Evolutionary conservation across 768 basidiomycete species (phyloP).

Genomic region (Collybia nuda): DNA sequence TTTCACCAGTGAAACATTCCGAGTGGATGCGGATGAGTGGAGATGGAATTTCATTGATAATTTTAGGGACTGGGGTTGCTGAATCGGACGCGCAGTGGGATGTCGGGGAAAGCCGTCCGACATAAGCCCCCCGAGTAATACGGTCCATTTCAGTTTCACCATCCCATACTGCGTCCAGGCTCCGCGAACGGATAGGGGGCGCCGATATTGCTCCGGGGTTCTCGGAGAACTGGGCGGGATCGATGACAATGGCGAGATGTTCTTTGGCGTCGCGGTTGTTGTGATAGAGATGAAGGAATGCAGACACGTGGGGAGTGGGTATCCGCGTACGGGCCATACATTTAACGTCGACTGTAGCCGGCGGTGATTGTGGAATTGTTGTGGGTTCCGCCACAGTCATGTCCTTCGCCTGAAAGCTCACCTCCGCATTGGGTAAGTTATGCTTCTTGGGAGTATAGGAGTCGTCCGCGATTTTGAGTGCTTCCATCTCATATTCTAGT

Average conservation of each 20-base stretch:
- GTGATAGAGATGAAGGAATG: constrained; percentile 93
- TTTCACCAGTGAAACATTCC: constrained; percentile 98
- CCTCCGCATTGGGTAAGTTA: constrained; percentile 31
- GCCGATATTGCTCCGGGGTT: constrained; percentile 32
- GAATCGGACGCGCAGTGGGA: constrained; percentile 46
- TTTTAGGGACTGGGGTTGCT: constrained; percentile 17
- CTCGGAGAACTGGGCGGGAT: constrained; percentile 79
- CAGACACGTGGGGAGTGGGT: constrained; percentile 92
- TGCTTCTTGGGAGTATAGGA: constrained; percentile 39
- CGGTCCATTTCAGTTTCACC: constrained; percentile 93
- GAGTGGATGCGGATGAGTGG: constrained; percentile 96
- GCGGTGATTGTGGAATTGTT: constrained; percentile 15
- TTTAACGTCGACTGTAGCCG: constrained; percentile 61
- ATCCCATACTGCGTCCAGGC: constrained; percentile 83
- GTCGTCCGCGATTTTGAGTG: constrained; percentile 37
- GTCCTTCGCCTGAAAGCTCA: constrained; percentile 23
- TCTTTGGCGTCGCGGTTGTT: constrained; percentile 92
- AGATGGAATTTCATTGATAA: constrained; percentile 43
- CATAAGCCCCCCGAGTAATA: constrained; percentile 90
- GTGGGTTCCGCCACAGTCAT: constrained; percentile 16
- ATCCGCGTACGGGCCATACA: constrained; percentile 98
- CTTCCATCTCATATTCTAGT: constrained; percentile 31
- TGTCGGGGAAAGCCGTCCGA: constrained; percentile 72
- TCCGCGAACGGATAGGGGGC: constrained; percentile 76
- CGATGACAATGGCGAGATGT: constrained; percentile 93